A percentile compares a stretch with the other conserved stretches of the same genome.
These are phyloP conservation scores for Conoideocrella luteorostrata DNA, from an alignment of 2,329 filamentous ascomycete species.

Conservation along the genomic window DNA sequence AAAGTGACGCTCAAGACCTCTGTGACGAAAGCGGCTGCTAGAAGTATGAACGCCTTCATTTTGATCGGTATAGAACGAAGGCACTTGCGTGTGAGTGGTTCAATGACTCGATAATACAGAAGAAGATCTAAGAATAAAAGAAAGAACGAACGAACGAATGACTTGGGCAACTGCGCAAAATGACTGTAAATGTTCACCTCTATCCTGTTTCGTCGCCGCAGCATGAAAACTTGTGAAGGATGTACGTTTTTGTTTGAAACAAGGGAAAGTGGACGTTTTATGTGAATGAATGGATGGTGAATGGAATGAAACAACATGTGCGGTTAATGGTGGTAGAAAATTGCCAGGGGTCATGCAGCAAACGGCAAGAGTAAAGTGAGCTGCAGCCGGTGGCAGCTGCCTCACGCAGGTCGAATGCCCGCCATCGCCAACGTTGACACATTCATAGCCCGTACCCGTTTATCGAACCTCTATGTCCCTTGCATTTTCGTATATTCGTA, in stretches of 20 bases:
- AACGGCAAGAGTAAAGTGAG: neutral
- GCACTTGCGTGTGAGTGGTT: too few species aligned
- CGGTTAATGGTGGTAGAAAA: too few species aligned
- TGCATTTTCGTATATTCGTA: too few species aligned
- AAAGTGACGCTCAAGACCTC: neutral
- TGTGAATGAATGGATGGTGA: too few species aligned
- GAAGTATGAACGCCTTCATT: conserved; percentile 1
- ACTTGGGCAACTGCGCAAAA: neutral
- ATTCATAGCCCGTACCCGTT: too few species aligned
- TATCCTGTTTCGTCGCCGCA: too few species aligned
- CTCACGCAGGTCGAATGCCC: too few species aligned
- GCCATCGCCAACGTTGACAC: too few species aligned
- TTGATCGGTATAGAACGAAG: too few species aligned
- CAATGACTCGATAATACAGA: neutral
- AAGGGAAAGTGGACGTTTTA: neutral
- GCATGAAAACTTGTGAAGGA: too few species aligned
- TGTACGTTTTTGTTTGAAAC: neutral
- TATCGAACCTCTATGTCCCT: too few species aligned
- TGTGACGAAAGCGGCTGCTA: neutral
- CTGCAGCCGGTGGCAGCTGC: conserved; percentile 4
- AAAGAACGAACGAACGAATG: neutral
- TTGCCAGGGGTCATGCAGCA: neutral
- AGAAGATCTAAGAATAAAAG: neutral
- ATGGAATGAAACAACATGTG: neutral
- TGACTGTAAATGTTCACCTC: too few species aligned